Evolutionary conservation across 1,284 basidiomycete species (phyloP).

Genomic region (Trametes polyzona): DNA sequence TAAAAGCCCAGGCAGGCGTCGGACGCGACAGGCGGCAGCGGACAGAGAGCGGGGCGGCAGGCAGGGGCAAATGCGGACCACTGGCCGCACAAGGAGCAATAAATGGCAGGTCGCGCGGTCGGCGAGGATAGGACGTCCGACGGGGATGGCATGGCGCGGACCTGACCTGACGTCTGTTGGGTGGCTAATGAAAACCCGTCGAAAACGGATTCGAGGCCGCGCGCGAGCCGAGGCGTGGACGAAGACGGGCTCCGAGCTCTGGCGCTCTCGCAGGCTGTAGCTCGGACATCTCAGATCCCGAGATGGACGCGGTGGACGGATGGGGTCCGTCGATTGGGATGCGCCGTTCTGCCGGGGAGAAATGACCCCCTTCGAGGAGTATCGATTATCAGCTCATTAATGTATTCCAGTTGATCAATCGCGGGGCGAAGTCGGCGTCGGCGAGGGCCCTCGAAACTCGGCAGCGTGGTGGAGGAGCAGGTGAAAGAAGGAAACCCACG

Average conservation of each 20-base stretch:
- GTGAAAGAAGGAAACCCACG: neutral
- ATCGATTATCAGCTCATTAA: slow-evolving; percentile 6
- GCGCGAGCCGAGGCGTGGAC: slow-evolving; percentile 9
- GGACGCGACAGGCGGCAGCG: slow-evolving; percentile 1
- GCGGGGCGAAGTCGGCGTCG: slow-evolving; percentile 4
- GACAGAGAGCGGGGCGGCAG: slow-evolving; percentile 8
- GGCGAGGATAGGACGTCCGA: neutral
- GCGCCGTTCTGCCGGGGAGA: neutral
- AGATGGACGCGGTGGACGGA: neutral
- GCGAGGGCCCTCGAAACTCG: neutral
- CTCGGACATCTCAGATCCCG: slow-evolving; percentile 9
- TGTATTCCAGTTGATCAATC: too few relatives aligned
- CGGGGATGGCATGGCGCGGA: neutral
- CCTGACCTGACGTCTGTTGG: slow-evolving; percentile 3
- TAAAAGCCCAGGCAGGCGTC: slow-evolving; percentile 4
- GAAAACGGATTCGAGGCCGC: slow-evolving; percentile 8
- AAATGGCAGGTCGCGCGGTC: slow-evolving; percentile 10
- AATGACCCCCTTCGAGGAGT: neutral
- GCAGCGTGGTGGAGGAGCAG: neutral
- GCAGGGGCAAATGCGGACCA: neutral
- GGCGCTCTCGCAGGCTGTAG: too few relatives aligned
- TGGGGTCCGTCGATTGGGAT: neutral
- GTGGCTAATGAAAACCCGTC: slow-evolving; percentile 2
- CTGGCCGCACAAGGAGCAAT: neutral
- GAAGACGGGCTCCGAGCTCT: too few relatives aligned